Evolutionary conservation across 2,329 filamentous ascomycete genomes (phyloP).

Genomic region (Catunica adiposa): DNA sequence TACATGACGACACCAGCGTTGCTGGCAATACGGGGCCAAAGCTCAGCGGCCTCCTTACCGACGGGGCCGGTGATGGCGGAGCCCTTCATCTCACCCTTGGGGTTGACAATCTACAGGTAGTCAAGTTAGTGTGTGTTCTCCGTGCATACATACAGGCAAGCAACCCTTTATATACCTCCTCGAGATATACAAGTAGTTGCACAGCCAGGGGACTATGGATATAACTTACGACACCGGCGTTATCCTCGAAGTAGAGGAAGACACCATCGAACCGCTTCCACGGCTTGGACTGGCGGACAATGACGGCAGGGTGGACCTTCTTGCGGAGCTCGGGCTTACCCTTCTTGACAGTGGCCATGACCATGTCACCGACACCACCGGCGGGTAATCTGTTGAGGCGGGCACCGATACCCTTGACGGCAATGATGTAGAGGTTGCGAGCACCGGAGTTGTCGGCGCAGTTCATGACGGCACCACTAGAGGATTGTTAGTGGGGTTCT

Average conservation of each 20-base stretch:
- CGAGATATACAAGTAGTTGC: too few species aligned
- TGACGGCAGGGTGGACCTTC: conserved; percentile 99
- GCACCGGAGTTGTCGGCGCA: conserved; percentile 99
- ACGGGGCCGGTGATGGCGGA: conserved; percentile 98
- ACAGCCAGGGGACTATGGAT: too few species aligned
- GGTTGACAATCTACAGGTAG: conserved; percentile 75
- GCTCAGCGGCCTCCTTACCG: conserved; percentile 98
- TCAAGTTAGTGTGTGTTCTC: neutral
- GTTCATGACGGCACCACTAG: conserved; percentile 97
- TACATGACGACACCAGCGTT: conserved; percentile 99
- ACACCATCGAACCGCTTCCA: conserved; percentile 98
- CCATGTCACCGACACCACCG: conserved; percentile 98
- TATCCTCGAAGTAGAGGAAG: conserved; percentile 99
- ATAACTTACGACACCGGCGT: conserved; percentile 95
- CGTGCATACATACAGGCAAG: too few species aligned
- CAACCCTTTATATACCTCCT: too few species aligned
- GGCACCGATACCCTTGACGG: conserved; percentile 96
- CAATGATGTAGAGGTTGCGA: conserved; percentile 99
- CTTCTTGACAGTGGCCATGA: conserved; percentile 99
- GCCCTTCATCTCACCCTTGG: conserved; percentile 99
- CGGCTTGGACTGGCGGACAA: conserved; percentile 97
- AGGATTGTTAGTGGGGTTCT: conserved; percentile 9
- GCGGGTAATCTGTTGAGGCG: conserved; percentile 94
- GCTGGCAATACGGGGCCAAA: conserved; percentile 99
- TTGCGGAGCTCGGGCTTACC: conserved; percentile 99